Percentiles rank a stretch among this genome's conserved stretches.
Evolutionary conservation across 345 rosid genomes (phyloP).

Genomic region (Xanthoceras sorbifolium): DNA sequence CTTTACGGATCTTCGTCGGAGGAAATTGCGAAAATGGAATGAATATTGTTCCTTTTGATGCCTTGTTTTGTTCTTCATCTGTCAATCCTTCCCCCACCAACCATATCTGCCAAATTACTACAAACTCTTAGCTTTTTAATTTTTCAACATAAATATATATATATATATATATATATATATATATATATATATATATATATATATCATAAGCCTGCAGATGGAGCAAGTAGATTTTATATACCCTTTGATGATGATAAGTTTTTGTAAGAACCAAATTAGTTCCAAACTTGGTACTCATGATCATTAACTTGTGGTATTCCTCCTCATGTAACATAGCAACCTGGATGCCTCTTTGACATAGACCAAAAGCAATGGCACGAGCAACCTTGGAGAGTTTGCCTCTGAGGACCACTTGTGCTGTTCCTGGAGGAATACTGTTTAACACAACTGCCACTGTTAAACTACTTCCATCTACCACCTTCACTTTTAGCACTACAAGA

Average conservation of each 20-base stretch:
- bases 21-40: conserved; percentile 14
- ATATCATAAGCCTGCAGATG: too few species aligned
- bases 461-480: conserved; percentile 23
- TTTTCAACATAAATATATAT: too few species aligned
- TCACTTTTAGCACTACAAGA: too few species aligned
- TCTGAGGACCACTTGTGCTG: conserved; percentile 8
- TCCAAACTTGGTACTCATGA: neutral
- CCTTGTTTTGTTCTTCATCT: conserved; percentile 11
- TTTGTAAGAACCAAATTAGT: neutral
- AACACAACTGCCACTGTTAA: conserved; percentile 11
- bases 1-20: conserved; percentile 11
- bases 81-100: conserved; percentile 19
- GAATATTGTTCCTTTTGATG: conserved; percentile 3
- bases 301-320: neutral
- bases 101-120: neutral
- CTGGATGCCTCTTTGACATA: conserved; percentile 12
- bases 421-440: conserved; percentile 15
- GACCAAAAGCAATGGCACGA: neutral
- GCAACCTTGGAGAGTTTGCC: conserved; percentile 20
- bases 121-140: neutral
- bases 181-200: neutral
- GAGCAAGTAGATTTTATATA: neutral
- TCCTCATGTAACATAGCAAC: neutral
- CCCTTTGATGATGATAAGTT: neutral
- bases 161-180: too few species aligned